Percentiles rank a stretch among this genome's conserved stretches.
phyloP scores from a whole-genome alignment of 768 basidiomycete species.

The Suillus subalutaceus region DNA sequence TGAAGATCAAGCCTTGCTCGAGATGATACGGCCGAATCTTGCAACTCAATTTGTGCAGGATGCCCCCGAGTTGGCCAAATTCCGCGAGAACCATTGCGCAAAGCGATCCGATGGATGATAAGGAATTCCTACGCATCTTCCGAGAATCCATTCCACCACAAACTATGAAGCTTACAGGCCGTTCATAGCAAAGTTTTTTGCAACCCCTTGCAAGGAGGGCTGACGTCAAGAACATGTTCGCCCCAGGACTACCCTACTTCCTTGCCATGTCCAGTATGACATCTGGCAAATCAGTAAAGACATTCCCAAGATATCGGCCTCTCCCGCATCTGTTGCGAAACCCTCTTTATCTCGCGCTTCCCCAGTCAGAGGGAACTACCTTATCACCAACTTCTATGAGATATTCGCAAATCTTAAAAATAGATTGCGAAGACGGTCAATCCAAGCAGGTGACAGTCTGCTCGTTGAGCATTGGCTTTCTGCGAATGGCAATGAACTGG shows the following conservation, averaged over 20 bases:
- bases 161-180: slow-evolving; percentile 26
- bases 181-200: slow-evolving; percentile 19
- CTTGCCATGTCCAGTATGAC: slow-evolving; percentile 25
- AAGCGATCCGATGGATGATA: not conserved
- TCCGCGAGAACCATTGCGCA: slow-evolving; percentile 1
- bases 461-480: not conserved
- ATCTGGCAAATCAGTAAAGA: slow-evolving; percentile 22
- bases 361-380: not conserved
- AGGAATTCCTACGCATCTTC: slow-evolving; percentile 19
- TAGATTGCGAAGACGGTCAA: not conserved
- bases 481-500: slow-evolving; percentile 4
- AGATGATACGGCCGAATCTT: slow-evolving; percentile 6
- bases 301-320: slow-evolving; percentile 27
- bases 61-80: slow-evolving; percentile 1
- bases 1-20: not conserved
- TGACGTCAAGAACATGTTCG: slow-evolving; percentile 28
- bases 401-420: not conserved
- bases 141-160: slow-evolving; percentile 22
- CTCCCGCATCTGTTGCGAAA: not conserved
- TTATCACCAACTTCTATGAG: not conserved
- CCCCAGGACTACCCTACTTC: slow-evolving; percentile 26
- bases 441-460: not conserved
- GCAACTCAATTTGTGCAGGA: slow-evolving; percentile 4
- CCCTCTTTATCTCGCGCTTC: slow-evolving; percentile 1
- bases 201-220: slow-evolving; percentile 4